Base-by-base conservation (phyloP, 768 basidiomycete genomes). In the Porpolomopsis calyptriformis region DNA sequence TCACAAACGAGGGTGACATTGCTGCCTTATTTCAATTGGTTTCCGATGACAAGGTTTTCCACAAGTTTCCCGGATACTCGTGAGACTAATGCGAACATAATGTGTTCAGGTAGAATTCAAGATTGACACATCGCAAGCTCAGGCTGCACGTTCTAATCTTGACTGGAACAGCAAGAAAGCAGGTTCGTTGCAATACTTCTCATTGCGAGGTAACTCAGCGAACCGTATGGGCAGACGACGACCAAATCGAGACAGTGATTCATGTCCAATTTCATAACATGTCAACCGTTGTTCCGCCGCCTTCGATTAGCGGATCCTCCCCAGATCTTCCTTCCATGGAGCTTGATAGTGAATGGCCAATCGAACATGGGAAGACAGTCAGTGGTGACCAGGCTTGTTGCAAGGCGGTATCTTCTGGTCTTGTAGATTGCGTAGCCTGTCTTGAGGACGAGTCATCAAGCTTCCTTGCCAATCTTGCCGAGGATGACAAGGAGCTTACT, bases 121-220 rank as follows among this genome's bases (percentile, higher is more conserved):
- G 26, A 63, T 92, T 25, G 86, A 93, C 53, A 76, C 79, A 1
- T 66, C 74, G 9, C 70, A 75, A 42, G 67, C 81, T 10, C 77
- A 73, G 50, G 64, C 68, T 4, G 73, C 78, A 31, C 74, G 81
- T 5, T 59, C 67, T 20, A 64, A 60, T 9, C 65, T 85, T 27
- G 85, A 89, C 55, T 89, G 83, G 77, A 88, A 88, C 53, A 94
- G 87, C 61, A 89, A 89, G 66, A 87, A 88, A 71, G 82, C 84
- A 52, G 86, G 88, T 85, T 50, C 46, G 70, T 59, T 6, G 24
- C 29, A 29, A 45, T 29, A 43, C 11, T 36, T 18, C 18, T 20
- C 2, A 16, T 6, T 27, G 25, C 8, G 41, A 22, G 10, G 12
- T 22, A 19, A 14, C 27, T 43, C 50, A 52, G 51, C 44, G 40